Percentiles rank a stretch among this genome's conserved stretches.
These are phyloP conservation scores for Fusarium kyushuense DNA, from an alignment of 2,329 filamentous ascomycete genomes.

Conservation along the genomic window DNA sequence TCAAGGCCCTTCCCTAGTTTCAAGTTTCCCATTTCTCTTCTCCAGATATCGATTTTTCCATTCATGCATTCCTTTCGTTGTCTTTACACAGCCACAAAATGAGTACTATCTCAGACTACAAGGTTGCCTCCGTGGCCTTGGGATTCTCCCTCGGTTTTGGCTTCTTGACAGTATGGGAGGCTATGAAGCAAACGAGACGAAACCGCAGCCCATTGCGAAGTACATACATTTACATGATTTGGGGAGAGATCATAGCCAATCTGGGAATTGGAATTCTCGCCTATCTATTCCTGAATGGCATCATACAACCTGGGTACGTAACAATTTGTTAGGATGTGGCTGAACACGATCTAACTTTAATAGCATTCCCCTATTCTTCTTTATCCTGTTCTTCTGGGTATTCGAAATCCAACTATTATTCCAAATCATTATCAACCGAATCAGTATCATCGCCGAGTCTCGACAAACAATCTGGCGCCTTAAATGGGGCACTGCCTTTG, in stretches of 20 bases:
- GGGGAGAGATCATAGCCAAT: constrained; percentile 58
- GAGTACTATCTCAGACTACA: constrained; percentile 13
- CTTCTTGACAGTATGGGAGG: constrained; percentile 56
- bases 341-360: neutral
- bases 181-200: constrained; percentile 56
- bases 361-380: constrained; percentile 52
- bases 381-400: constrained; percentile 57
- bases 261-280: constrained; percentile 54
- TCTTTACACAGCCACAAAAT: neutral
- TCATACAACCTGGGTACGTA: constrained; percentile 50
- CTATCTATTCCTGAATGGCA: constrained; percentile 55
- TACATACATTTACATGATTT: constrained; percentile 60
- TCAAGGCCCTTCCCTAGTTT: neutral
- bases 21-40: neutral
- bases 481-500: constrained; percentile 60
- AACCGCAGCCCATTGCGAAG: constrained; percentile 52
- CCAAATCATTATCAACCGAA: constrained; percentile 68
- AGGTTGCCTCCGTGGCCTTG: constrained; percentile 49
- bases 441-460: constrained; percentile 61
- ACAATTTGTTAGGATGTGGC: neutral
- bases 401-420: constrained; percentile 63
- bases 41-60: neutral
- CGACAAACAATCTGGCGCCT: constrained; percentile 53
- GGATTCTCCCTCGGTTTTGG: constrained; percentile 58
- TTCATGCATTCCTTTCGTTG: neutral